Conservation (phyloP, 768 basidiomycete genomes). For the Artomyces pyxidatus region DNA sequence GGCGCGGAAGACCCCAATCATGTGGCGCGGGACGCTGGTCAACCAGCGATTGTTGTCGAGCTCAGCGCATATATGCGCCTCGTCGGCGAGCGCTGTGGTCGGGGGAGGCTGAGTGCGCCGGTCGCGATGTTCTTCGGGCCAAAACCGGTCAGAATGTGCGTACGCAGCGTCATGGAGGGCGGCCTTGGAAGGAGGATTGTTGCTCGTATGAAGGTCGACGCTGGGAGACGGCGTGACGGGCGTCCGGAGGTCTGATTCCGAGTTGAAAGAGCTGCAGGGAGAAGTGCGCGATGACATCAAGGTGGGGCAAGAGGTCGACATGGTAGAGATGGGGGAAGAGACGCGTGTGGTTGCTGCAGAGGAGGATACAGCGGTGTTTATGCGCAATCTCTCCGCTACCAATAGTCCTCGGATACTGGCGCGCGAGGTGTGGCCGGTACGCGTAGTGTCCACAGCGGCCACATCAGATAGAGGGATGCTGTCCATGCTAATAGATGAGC, state of each 20-base stretch:
- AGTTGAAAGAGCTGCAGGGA: neutral
- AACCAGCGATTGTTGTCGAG: constrained; percentile 8
- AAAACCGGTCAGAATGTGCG: no score
- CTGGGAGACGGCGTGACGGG: neutral
- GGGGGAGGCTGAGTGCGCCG: neutral
- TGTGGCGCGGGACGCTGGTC: constrained; percentile 10
- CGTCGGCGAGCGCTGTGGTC: neutral
- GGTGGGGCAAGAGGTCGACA: neutral
- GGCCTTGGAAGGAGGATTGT: neutral
- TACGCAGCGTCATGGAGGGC: neutral
- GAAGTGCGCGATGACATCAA: constrained; percentile 7
- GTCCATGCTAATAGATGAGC: no score
- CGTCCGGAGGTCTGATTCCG: neutral
- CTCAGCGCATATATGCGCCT: neutral
- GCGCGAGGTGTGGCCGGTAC: no score
- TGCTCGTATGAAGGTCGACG: neutral
- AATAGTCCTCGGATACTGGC: neutral
- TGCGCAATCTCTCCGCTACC: neutral
- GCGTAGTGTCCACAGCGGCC: no score
- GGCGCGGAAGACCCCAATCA: constrained; percentile 16
- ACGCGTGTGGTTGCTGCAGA: neutral
- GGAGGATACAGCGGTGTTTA: neutral
- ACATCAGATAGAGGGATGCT: no score
- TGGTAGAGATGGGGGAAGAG: neutral
- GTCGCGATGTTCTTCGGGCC: neutral